A percentile compares a stretch with the other conserved stretches of the same genome.
Evolutionary conservation across 306 rosid genomes (phyloP).

Genomic region (Ziziphus jujuba): DNA sequence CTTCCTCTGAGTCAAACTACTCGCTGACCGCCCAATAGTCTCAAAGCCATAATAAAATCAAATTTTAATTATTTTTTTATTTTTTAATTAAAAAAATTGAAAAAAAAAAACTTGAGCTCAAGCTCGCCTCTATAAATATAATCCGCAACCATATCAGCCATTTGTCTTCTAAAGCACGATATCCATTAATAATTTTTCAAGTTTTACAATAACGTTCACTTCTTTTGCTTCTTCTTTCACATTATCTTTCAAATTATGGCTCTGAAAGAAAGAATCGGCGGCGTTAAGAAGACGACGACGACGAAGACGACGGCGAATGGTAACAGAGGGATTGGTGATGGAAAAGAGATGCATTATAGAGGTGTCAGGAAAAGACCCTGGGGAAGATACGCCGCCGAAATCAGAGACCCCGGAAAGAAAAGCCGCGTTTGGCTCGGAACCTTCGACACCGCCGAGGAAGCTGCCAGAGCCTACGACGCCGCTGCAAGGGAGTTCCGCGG

Average conservation of each 20-base stretch:
- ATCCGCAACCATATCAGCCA: too few species aligned
- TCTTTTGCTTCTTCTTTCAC: too few species aligned
- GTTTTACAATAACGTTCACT: too few species aligned
- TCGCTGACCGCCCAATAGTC: slow-evolving; percentile 20
- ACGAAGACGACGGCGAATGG: neutral
- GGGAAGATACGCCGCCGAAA: slow-evolving; percentile 38
- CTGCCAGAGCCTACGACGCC: slow-evolving; percentile 28
- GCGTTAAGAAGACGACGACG: neutral
- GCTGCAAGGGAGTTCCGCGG: slow-evolving; percentile 29
- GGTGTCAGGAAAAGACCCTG: slow-evolving; percentile 33
- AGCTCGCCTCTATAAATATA: too few species aligned
- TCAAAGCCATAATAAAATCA: neutral
- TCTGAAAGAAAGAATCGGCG: slow-evolving; percentile 4
- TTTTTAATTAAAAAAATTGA: too few species aligned
- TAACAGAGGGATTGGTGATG: neutral
- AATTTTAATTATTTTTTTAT: neutral
- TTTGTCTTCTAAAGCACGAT: too few species aligned
- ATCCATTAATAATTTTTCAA: too few species aligned
- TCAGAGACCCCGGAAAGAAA: slow-evolving; percentile 31
- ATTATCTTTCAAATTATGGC: neutral
- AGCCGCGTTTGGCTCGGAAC: slow-evolving; percentile 35
- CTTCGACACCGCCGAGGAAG: slow-evolving; percentile 28
- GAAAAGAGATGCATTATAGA: slow-evolving; percentile 18
- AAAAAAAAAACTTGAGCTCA: too few species aligned
- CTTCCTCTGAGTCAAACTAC: slow-evolving; percentile 22